These are phyloP conservation scores for Chimonanthus praecox DNA, from an alignment of 164 flowering plant genomes.

Conservation along the genomic window DNA sequence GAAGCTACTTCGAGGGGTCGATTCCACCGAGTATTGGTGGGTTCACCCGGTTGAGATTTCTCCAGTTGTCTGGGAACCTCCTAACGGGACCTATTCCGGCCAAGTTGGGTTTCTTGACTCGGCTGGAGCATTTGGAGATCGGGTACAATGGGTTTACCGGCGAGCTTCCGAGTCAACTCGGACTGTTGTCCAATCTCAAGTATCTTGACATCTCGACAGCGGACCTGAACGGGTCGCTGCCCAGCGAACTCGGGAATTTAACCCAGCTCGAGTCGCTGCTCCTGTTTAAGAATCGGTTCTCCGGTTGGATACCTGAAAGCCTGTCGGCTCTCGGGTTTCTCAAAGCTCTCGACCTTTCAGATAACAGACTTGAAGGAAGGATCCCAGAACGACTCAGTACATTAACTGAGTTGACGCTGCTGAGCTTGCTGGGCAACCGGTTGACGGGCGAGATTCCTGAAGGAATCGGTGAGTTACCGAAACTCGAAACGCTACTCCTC, in stretches of 20 bases:
- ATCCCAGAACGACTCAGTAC: constrained; percentile 43
- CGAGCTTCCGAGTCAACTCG: constrained; percentile 39
- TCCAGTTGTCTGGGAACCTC: constrained; percentile 62
- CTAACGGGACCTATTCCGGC: constrained; percentile 59
- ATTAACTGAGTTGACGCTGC: constrained; percentile 34
- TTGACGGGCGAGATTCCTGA: constrained; percentile 64
- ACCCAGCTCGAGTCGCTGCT: constrained; percentile 43
- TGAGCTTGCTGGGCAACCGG: constrained; percentile 53
- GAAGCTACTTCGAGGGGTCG: constrained; percentile 75
- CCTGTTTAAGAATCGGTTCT: constrained; percentile 54
- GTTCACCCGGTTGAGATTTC: constrained; percentile 38
- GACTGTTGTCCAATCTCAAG: constrained; percentile 36
- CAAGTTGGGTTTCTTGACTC: constrained; percentile 36
- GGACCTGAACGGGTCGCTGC: constrained; percentile 51
- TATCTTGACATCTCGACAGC: constrained; percentile 60
- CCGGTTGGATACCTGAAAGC: constrained; percentile 61
- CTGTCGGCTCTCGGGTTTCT: constrained; percentile 29
- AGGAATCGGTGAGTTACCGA: constrained; percentile 59
- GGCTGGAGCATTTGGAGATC: constrained; percentile 64
- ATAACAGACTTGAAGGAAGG: constrained; percentile 54
- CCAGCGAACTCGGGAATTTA: constrained; percentile 47
- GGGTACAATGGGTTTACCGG: constrained; percentile 67
- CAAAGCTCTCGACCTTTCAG: constrained; percentile 61
- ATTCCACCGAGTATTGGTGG: constrained; percentile 57
- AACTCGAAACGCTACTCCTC: constrained; percentile 44